Evolutionary conservation across 2,329 filamentous ascomycete species (phyloP).

Genomic region (Pyrenophora teres): DNA sequence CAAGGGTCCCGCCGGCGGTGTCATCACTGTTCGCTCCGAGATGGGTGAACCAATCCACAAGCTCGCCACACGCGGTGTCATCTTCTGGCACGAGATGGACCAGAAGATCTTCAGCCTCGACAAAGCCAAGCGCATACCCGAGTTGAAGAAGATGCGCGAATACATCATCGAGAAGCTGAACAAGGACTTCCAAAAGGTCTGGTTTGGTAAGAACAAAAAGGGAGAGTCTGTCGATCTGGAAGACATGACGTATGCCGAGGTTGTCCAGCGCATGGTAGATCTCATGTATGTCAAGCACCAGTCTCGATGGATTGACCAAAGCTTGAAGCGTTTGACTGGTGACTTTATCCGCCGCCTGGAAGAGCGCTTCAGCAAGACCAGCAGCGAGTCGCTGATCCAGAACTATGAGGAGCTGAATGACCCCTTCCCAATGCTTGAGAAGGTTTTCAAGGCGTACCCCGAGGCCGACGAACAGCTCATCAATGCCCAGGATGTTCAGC

Average conservation of each 20-base stretch:
- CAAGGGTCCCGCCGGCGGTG: constrained; percentile 79
- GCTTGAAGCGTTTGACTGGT: constrained; percentile 79
- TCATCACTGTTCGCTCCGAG: constrained; percentile 95
- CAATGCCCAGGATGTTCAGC: constrained; percentile 96
- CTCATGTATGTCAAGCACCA: constrained; percentile 55
- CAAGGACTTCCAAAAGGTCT: constrained; percentile 56
- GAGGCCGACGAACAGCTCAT: constrained; percentile 90
- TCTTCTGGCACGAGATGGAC: constrained; percentile 99
- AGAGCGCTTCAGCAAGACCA: constrained; percentile 85
- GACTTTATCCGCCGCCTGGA: constrained; percentile 97
- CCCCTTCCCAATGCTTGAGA: constrained; percentile 77
- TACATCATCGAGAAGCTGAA: constrained; percentile 55
- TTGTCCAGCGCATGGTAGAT: constrained; percentile 53
- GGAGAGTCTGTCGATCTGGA: constrained; percentile 53
- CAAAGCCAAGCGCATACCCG: constrained; percentile 66
- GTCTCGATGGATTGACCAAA: constrained; percentile 59
- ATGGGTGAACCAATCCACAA: constrained; percentile 99
- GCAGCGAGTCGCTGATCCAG: constrained; percentile 81
- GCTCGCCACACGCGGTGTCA: constrained; percentile 91
- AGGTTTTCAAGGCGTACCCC: constrained; percentile 80
- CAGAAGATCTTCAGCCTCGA: constrained; percentile 96
- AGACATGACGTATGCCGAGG: constrained; percentile 56
- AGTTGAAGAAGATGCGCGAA: constrained; percentile 51
- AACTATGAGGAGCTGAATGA: constrained; percentile 85
- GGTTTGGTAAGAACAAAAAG: constrained; percentile 53